These are phyloP conservation scores for Podospora pseudoanserina DNA, from an alignment of 495 filamentous ascomycete genomes.

Conservation along the genomic window DNA sequence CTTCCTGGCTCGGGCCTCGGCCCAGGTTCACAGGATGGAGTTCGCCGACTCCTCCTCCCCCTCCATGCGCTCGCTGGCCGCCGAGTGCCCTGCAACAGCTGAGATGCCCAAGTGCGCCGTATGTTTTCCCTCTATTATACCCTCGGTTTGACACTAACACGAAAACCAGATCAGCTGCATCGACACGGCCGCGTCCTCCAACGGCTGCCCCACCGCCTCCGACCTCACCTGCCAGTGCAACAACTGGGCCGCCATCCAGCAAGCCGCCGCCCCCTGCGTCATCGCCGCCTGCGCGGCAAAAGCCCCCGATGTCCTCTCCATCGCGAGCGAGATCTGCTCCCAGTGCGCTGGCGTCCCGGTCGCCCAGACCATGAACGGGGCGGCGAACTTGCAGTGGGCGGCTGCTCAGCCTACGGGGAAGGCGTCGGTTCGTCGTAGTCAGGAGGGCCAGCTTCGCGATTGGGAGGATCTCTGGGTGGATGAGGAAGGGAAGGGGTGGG, in stretches of 20 bases:
- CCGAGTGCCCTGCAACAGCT: background rate
- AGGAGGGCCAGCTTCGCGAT: too few relatives aligned
- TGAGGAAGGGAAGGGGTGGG: background rate
- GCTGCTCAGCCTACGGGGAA: background rate
- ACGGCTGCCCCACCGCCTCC: background rate
- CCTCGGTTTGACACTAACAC: background rate
- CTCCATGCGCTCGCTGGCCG: background rate
- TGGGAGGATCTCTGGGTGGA: background rate
- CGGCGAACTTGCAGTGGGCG: background rate
- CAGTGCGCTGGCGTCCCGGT: background rate
- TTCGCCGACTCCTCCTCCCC: background rate
- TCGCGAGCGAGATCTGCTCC: background rate
- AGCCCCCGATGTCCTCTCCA: background rate
- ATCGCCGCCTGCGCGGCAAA: background rate
- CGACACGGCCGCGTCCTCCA: background rate
- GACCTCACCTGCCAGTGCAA: constrained; percentile 1
- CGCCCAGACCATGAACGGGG: background rate
- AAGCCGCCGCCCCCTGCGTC: background rate
- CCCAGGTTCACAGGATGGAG: background rate
- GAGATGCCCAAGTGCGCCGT: background rate
- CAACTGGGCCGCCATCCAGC: background rate
- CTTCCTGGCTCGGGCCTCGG: background rate
- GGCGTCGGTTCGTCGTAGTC: too few relatives aligned
- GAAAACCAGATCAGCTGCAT: background rate
- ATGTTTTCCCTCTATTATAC: background rate